phyloP scores from a whole-genome alignment of 495 filamentous ascomycete species.

The Xylaria scruposa region DNA sequence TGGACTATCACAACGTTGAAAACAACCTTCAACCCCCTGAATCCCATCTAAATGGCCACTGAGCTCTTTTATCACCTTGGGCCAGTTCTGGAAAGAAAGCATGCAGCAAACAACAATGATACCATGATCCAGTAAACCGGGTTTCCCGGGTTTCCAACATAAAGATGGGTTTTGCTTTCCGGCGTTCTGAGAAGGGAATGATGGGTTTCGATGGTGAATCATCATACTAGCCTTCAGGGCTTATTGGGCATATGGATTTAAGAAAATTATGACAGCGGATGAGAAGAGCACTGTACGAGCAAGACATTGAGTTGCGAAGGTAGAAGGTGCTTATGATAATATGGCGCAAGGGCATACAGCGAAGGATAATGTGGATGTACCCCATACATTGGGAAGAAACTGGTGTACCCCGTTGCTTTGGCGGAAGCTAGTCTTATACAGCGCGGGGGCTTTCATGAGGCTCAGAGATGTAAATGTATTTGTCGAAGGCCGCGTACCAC shows the following conservation, averaged over 20 bases:
- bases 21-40: slow-evolving; percentile 51
- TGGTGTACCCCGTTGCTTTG: slow-evolving; percentile 2
- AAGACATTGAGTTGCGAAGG: slow-evolving; percentile 11
- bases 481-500: slow-evolving; percentile 15
- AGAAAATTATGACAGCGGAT: slow-evolving; percentile 14
- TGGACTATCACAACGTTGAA: slow-evolving; percentile 98
- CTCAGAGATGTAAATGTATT: slow-evolving; percentile 9
- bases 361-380: slow-evolving; percentile 9
- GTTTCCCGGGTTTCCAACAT: slow-evolving; percentile 22
- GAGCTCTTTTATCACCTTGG: slow-evolving; percentile 30
- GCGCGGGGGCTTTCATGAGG: not conserved
- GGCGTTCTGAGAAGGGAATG: slow-evolving; percentile 43
- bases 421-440: slow-evolving; percentile 1
- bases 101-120: slow-evolving; percentile 35
- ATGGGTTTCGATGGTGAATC: slow-evolving; percentile 27
- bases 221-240: slow-evolving; percentile 10
- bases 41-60: slow-evolving; percentile 49
- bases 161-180: slow-evolving; percentile 33
- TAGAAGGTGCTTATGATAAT: slow-evolving; percentile 22
- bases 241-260: slow-evolving; percentile 15
- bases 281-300: slow-evolving; percentile 17
- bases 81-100: slow-evolving; percentile 31
- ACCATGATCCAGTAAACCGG: slow-evolving; percentile 28
- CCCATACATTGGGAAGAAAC: slow-evolving; percentile 7
- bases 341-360: slow-evolving; percentile 19